phyloP scores from a whole-genome alignment of 495 filamentous ascomycete genomes.

The Tetracladium setigerum region DNA sequence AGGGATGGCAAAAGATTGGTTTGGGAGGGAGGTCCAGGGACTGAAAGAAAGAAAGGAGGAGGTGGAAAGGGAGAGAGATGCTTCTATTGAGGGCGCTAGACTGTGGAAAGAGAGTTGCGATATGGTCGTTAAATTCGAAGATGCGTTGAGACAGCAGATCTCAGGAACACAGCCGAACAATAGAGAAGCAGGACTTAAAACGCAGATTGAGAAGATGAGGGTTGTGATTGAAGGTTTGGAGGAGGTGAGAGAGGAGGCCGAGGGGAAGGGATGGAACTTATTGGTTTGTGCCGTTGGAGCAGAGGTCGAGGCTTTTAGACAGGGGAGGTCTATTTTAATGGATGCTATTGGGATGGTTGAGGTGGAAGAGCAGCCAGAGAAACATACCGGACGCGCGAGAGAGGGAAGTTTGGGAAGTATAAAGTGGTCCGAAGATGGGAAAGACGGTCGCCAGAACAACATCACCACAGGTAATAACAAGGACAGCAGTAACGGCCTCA shows the following conservation, averaged over 20 bases:
- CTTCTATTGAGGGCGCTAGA: slow-evolving; percentile 74
- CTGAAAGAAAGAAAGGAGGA: slow-evolving; percentile 47
- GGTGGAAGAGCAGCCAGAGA: background rate
- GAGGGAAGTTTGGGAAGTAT: background rate
- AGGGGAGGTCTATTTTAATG: slow-evolving; percentile 59
- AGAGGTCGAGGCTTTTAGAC: slow-evolving; percentile 74
- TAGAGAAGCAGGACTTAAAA: slow-evolving; percentile 29
- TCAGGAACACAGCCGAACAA: slow-evolving; percentile 2
- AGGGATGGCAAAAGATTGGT: slow-evolving; percentile 71
- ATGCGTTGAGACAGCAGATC: slow-evolving; percentile 14
- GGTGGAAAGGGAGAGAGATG: slow-evolving; percentile 56
- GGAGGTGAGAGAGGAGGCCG: slow-evolving; percentile 48
- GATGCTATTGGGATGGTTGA: slow-evolving; percentile 16
- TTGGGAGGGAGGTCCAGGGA: slow-evolving; percentile 46
- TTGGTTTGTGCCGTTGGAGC: slow-evolving; percentile 83
- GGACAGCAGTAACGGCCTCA: background rate
- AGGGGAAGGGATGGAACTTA: slow-evolving; percentile 73
- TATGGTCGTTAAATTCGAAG: slow-evolving; percentile 63
- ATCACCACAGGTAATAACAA: background rate
- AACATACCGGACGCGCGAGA: background rate
- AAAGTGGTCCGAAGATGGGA: background rate
- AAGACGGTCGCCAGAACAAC: background rate
- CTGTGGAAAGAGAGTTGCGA: slow-evolving; percentile 69
- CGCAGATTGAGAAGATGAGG: slow-evolving; percentile 49
- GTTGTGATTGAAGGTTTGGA: slow-evolving; percentile 51